Base-by-base conservation (phyloP, 257 asterid genomes). In the Solanum gracilifrons region DNA sequence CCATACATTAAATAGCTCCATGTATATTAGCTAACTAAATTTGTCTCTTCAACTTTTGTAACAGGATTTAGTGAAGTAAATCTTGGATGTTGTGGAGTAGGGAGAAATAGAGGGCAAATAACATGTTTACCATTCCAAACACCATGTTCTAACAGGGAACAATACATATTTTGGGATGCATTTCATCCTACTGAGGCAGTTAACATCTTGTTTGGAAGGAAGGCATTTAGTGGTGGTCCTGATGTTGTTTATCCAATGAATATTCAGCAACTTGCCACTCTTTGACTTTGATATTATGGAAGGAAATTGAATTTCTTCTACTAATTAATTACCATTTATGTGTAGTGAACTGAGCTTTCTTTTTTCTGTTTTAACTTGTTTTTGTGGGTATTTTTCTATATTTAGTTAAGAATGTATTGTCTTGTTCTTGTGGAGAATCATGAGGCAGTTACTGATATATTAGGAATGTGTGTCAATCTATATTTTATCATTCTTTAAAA, bases 121-220 rank as follows among this genome's bases (percentile, higher is more conserved):
- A 88, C 90, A 39, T 88, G 90, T 85, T 88, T 88, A 74, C 90
- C 90, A 76, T 88, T 84, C 75, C 88, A 88, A 71, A 62, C 83
- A 64, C 90, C 90, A 85, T 88, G 90, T 85, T 55, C 43, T 32
- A 69, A 88, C 83, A 88, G 90, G 79, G 73, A 62, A 20, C 48
- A 48, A 8, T 88, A 76, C 83, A 76, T 88, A 21, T 88, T 88
- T 41, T 88, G 90, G 90, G 90, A 88, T 88, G 90, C 90, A 76
- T 88, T 88, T 85, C 90, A 88, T 58, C 90, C 90, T 3, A 88
- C 90, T 58, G 82, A 77, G 31, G 90, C 90, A 23, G 90, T 88
- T 1, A 88, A 88, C 55, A 18, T 88, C 68, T 33, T 88, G 71
- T 85, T 88, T 33, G 90, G 88, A 43, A 88, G 82, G 29, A 84